Base-by-base conservation (phyloP, 305 asterid genomes). In the Fraxinus angustifolia region DNA sequence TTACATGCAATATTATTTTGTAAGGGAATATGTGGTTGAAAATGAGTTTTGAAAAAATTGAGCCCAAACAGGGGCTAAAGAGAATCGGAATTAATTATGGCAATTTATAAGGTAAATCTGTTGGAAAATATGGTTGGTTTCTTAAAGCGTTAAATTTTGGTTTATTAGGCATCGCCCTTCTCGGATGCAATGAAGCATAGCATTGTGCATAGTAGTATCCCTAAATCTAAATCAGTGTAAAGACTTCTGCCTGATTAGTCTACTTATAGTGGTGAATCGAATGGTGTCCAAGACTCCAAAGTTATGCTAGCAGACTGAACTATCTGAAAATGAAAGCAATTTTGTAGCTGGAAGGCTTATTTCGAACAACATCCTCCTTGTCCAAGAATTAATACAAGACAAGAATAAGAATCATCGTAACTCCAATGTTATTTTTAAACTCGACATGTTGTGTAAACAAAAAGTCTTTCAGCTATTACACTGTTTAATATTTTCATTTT, bases 351-450 rank as follows among this genome's bases (percentile, higher is more conserved):
- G 34, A 31, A 38, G 45, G 12, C 45, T 38, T 38, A 38, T 8
- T 38, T 38, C 45, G 45, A 7, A 38, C 45, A 42, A 8, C 12
- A 1, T 42, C 16, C 50, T 42, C 50, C 50, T 42, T 10, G 50
- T 42, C 50, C 50, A 42, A 42, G 50, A 42, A 42, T 42, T 42
- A 42, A 10, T 2, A 42, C 4, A 42, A 42, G 16, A 42, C 16
- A 40, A 8, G 50, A 42, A 11, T 42, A 2, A 42, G 16, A 42
- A 42, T 2, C 16, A 11, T 3, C 16, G 4, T 42, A 42, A 42
- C 50, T 42, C 16, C 16, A 42, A 42, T 10, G 16, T 42, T 8
- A 88, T 89, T 42, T 42, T 42, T 2, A 42, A 42, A 42, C 50
- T 40, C 6, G 1, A 45, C 56, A 45, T 14, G 17, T 45, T 14